These are phyloP conservation scores for Tetramitus jugosus DNA, from an alignment of 208 protist species.

Conservation along the genomic window DNA sequence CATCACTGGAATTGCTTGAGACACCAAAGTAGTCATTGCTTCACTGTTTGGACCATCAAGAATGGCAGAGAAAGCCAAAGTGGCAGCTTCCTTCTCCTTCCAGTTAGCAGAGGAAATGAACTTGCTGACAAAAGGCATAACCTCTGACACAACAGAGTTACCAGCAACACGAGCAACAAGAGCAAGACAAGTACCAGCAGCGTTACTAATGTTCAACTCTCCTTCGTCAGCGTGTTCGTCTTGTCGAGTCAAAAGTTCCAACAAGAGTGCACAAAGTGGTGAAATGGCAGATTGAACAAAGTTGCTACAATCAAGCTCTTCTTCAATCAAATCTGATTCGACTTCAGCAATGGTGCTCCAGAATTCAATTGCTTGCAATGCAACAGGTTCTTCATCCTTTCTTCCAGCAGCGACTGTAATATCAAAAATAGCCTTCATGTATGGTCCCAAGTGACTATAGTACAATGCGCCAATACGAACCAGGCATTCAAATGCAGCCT, in stretches of 20 bases:
- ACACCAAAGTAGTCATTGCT: constrained; percentile 68
- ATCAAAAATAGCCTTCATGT: constrained; percentile 65
- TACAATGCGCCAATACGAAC: constrained; percentile 86
- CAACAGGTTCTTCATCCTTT: constrained; percentile 73
- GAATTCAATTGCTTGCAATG: constrained; percentile 90
- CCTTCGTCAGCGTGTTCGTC: constrained; percentile 81
- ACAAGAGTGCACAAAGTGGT: constrained; percentile 71
- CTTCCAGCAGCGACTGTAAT: constrained; percentile 58
- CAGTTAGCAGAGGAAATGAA: constrained; percentile 80
- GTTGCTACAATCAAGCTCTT: constrained; percentile 31
- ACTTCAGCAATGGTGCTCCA: constrained; percentile 91
- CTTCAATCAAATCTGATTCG: constrained; percentile 69
- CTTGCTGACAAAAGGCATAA: constrained; percentile 83
- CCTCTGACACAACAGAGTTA: constrained; percentile 44
- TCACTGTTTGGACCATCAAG: constrained; percentile 73
- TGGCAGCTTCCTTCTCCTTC: constrained; percentile 83
- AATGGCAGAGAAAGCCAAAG: constrained; percentile 89
- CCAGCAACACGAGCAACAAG: constrained; percentile 66
- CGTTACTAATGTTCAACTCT: constrained; percentile 83
- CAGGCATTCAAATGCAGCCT: constrained; percentile 78
- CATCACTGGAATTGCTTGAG: constrained; percentile 67
- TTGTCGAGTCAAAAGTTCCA: constrained; percentile 70
- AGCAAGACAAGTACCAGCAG: constrained; percentile 75
- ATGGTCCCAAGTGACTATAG: constrained; percentile 78
- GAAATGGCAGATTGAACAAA: constrained; percentile 67